Base-by-base conservation (phyloP, 768 basidiomycete genomes). In the Auricularia sp. region DNA sequence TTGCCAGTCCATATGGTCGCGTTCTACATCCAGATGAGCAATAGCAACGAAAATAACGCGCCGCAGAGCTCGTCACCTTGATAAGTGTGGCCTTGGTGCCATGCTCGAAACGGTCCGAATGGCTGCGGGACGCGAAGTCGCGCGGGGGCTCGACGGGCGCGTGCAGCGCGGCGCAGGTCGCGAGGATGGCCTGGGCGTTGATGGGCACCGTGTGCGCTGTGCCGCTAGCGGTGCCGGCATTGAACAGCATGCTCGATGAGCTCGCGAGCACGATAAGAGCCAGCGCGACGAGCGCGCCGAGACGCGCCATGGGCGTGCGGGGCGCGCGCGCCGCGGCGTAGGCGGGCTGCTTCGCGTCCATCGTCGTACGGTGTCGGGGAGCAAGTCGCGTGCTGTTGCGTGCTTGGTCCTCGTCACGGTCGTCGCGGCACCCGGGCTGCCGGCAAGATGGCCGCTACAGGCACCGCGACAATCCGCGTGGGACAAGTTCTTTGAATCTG, bases 11-110 rank as follows among this genome's bases (percentile, higher is more conserved):
- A 80, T 61, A 90, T 79, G 47, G 63, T 10, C 75, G 73, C 47
- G 70, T 69, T 2, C 76, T 42, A 14, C 39, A 1, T 8, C 8
- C 39, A 76, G 10, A 71, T 67, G 6, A 74, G 62, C 18, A 70
- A 69, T 3, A 76, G 77, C 1, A 76, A 77, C 78, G 78, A 79
- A 36, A 80, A 65, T n/a, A 1, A 84, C 83, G 2, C 85, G 88
- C 72, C 94, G 90, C 70, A 42, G 39, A 42, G 29, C 29, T 29
- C 29, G 29, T 29, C 13, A 42, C 39, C 39, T 80, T 80, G 68
- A 96, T 85, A 68, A 86, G 78, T 21, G 85, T 86, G 1, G 87
- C 76, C 44, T 79, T 80, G 0, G 89, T 90, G 1, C 87, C 89
- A 3, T 75, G 75, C 68, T 85, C 87, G 67, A 81, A 88, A 47